Evolutionary conservation across 176 grass and related monocot genomes (phyloP), one percentile per base, ranked within the genome.

Genomic region (Triticum turgidum): DNA sequence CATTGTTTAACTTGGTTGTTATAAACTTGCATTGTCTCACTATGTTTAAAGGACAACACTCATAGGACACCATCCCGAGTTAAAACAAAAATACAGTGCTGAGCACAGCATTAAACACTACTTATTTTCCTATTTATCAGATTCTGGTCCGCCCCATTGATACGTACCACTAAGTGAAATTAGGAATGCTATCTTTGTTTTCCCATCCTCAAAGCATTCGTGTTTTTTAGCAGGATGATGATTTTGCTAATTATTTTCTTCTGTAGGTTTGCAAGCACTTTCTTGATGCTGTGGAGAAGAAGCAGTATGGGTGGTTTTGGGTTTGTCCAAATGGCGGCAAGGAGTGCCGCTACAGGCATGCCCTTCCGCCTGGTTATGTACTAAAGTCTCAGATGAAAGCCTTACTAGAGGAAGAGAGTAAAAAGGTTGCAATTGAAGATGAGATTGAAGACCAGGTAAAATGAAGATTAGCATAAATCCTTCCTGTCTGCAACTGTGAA

Each of bases 371-470:
- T 78, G 97, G 97, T 54, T 99, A 99, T 76, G 68, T 99, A 37
- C 88, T 99, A n/a, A 99, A 99, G 76, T 99, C 97, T 47, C 97
- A 99, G 87, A 99, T 99, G 97, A 99, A 99, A 78, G 97, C 97
- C 65, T 91, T 99, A 79, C 85, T 99, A 61, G 97, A 99, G 38
- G 94, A 99, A 97, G 97, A 99, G 85, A 86, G 92, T 39, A 87
- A 99, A 61, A 99, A 99, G 37, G 80, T 97, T 1, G 69, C 94
- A 54, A 88, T 99, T 61, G 97, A 99, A 94, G 97, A 99, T 79
- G 97, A 99, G 87, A 99, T 99, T 83, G 97, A 99, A 92, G 81
- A 94, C 76, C 89, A 97, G 90, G 97, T 97, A 88, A 44, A 74
- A 70, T 54, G 54, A 79, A 87, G 54, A 34, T 30, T 77, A 42